phyloP scores from a whole-genome alignment of 2,329 filamentous ascomycete species.

The Elsinoe batatas region DNA sequence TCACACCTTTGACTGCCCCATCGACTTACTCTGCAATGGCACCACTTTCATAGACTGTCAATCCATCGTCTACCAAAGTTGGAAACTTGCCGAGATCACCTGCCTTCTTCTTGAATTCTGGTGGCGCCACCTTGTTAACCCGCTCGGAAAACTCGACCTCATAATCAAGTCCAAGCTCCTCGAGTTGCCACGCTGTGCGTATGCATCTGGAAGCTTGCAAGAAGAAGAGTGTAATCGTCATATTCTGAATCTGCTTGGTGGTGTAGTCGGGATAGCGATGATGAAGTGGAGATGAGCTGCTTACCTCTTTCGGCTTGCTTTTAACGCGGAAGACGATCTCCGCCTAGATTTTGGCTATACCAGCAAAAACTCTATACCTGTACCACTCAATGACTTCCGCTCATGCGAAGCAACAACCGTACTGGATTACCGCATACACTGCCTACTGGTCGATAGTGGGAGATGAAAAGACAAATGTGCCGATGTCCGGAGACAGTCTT shows the following conservation, averaged over 20 bases:
- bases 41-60: conserved; percentile 36
- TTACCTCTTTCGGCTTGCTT: neutral
- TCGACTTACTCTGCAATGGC: conserved; percentile 36
- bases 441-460: too few relatives aligned
- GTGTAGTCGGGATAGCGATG: neutral
- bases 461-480: too few relatives aligned
- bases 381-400: neutral
- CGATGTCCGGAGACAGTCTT: too few relatives aligned
- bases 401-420: neutral
- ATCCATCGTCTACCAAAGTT: conserved; percentile 32
- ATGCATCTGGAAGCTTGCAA: conserved; percentile 39
- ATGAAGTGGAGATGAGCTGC: neutral
- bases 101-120: conserved; percentile 33
- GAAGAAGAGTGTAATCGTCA: conserved; percentile 37
- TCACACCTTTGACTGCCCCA: neutral
- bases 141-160: conserved; percentile 32
- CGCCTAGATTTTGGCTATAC: neutral
- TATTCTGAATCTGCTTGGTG: neutral
- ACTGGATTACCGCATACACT: too few relatives aligned
- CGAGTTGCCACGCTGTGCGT: conserved; percentile 38
- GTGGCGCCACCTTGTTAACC: conserved; percentile 31
- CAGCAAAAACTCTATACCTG: conserved; percentile 5
- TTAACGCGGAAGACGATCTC: conserved; percentile 1
- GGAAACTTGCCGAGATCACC: conserved; percentile 40
- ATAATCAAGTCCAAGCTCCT: conserved; percentile 36